phyloP scores from a whole-genome alignment of 805 yeast species.

The Wickerhamiella galacta region DNA sequence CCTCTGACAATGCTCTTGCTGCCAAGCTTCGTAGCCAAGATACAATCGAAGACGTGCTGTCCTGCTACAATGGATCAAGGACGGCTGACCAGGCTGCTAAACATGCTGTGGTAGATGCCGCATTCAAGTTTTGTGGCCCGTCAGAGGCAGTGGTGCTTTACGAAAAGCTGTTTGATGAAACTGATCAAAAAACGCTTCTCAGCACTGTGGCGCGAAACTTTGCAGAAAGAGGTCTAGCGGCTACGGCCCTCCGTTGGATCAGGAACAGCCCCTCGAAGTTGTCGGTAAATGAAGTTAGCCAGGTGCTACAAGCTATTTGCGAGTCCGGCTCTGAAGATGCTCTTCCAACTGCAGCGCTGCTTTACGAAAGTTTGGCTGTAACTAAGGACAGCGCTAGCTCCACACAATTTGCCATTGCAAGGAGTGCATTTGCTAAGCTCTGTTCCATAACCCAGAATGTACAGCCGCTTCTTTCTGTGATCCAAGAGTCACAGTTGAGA shows the following conservation, averaged over 20 bases:
- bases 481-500: conserved; percentile 18
- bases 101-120: background rate
- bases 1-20: too few relatives aligned
- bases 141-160: too few relatives aligned
- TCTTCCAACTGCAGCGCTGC: conserved; percentile 11
- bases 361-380: conserved; percentile 14
- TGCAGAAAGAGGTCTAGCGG: conserved; percentile 7
- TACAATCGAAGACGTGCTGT: too few relatives aligned
- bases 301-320: conserved; percentile 2
- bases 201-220: too few relatives aligned
- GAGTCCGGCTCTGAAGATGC: conserved; percentile 1
- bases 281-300: background rate
- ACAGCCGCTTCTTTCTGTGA: conserved; percentile 14
- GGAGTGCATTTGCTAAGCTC: conserved; percentile 15
- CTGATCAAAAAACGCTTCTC: too few relatives aligned
- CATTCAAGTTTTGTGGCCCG: background rate
- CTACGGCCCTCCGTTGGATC: conserved; percentile 10
- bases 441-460: conserved; percentile 10
- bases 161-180: too few relatives aligned
- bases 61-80: too few relatives aligned
- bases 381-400: conserved; percentile 3
- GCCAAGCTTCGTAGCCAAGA: too few relatives aligned
- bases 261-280: background rate
- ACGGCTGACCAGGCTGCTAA: background rate
- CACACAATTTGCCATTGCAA: conserved; percentile 10